Evolutionary conservation across 768 basidiomycete genomes (phyloP), one percentile per base, ranked within the genome.

Genomic region (Clathrus columnatus): DNA sequence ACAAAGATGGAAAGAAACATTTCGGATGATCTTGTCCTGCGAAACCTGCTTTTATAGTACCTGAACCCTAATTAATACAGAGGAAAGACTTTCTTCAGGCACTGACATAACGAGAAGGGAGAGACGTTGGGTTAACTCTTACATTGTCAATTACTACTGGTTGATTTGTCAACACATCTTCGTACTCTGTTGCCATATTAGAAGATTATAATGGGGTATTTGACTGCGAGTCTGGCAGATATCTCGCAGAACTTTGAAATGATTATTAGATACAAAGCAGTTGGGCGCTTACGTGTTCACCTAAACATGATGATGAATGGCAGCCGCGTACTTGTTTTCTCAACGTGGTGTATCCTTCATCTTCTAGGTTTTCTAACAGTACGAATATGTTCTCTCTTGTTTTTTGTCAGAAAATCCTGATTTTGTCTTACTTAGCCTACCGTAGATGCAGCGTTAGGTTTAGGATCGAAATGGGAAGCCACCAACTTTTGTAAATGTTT

Each of bases 1-100:
- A 96, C 94, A 92, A 97, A 61, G 93, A 96, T 60, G 96, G 94
- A 66, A 98, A 98, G 79, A 94, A 98, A 68, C 94, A 97, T 80
- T 96, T 96, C 43, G 96, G 96, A 68, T 96, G 93, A 71, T 97
- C 95, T 71, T 97, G 90, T 46, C 96, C 96, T 52, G 96, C 96
- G 67, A 99, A 99, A 41, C 96, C 96, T 58, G 96, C 96, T 71
- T 98, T 99, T 69, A 99, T 95, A 21, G 91, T 92, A 26, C 96
- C 96, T 55, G 95, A 96, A 59, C 96, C 96, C 92, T 98, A 68
- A n/a, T n/a, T n/a, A n/a, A n/a, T n/a, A n/a, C 51, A 57, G 48
- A 29, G 49, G 56, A 52, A 57, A 11, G 10, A 50, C 61, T 16
- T 55, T 28, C 42, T 53, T 16, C 49, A 51, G 44, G 24, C 53